Percentiles rank a stretch among this genome's conserved stretches.
Evolutionary conservation across 2,329 filamentous ascomycete species (phyloP).

Genomic region (Nigrograna mackinnonii): DNA sequence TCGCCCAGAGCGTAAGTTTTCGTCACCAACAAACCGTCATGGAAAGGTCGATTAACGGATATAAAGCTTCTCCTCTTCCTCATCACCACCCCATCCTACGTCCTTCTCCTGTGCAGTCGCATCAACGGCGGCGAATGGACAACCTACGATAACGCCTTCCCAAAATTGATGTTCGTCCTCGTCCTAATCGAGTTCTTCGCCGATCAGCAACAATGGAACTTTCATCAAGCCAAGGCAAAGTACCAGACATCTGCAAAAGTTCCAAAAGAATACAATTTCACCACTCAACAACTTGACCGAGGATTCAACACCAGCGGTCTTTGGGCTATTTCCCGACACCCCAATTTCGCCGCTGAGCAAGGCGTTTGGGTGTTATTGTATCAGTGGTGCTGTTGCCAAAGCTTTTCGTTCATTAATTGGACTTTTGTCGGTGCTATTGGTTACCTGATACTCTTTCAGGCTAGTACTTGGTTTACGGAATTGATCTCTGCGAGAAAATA

Average conservation of each 20-base stretch:
- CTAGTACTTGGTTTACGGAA: slow-evolving; percentile 87
- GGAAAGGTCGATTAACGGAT: not conserved
- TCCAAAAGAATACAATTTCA: slow-evolving; percentile 63
- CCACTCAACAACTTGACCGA: slow-evolving; percentile 78
- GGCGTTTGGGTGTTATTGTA: slow-evolving; percentile 87
- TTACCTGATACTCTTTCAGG: slow-evolving; percentile 83
- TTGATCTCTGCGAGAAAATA: slow-evolving; percentile 81
- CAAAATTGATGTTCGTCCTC: slow-evolving; percentile 58
- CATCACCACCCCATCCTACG: slow-evolving; percentile 81
- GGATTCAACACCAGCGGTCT: slow-evolving; percentile 85
- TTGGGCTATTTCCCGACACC: slow-evolving; percentile 87
- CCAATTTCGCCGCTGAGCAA: slow-evolving; percentile 94
- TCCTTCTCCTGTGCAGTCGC: slow-evolving; percentile 73
- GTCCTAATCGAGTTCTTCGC: slow-evolving; percentile 75
- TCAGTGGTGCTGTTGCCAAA: slow-evolving; percentile 81
- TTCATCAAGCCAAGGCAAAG: slow-evolving; percentile 76
- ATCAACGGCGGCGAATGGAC: slow-evolving; percentile 57
- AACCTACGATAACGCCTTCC: slow-evolving; percentile 61
- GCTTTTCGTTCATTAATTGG: slow-evolving; percentile 76
- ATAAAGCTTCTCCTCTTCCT: slow-evolving; percentile 69
- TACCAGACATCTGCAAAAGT: slow-evolving; percentile 77
- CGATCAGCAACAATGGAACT: slow-evolving; percentile 93
- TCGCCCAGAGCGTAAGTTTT: slow-evolving; percentile 64
- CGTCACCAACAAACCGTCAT: not conserved
- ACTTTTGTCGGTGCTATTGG: slow-evolving; percentile 68